Conservation (phyloP, 1,284 basidiomycete genomes). For the Fomes fomentarius region DNA sequence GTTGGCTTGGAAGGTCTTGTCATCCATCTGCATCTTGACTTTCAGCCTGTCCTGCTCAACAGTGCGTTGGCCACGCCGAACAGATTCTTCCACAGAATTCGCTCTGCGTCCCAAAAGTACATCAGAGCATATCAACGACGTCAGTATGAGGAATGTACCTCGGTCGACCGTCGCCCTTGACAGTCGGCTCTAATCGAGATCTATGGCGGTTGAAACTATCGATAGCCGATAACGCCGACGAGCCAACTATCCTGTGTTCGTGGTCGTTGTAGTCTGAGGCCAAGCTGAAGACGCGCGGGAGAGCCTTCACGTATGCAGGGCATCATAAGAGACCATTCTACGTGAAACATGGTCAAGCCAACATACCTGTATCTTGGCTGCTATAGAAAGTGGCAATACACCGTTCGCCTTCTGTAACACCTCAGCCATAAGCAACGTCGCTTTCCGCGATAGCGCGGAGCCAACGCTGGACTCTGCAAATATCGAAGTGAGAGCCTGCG, state of each 20-base stretch:
- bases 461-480: slow-evolving; percentile 78
- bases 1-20: slow-evolving; percentile 82
- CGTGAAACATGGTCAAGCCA: not conserved
- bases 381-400: slow-evolving; percentile 83
- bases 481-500: slow-evolving; percentile 81
- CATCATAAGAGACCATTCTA: not conserved
- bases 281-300: slow-evolving; percentile 86
- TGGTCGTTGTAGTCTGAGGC: slow-evolving; percentile 78
- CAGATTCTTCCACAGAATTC: slow-evolving; percentile 85
- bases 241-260: slow-evolving; percentile 82
- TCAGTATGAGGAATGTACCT: no score
- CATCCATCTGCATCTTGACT: slow-evolving; percentile 91
- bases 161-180: slow-evolving; percentile 57
- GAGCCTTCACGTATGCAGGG: slow-evolving; percentile 59
- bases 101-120: slow-evolving; percentile 63
- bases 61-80: slow-evolving; percentile 87
- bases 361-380: slow-evolving; percentile 81
- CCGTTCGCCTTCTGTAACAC: slow-evolving; percentile 88
- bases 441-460: slow-evolving; percentile 79
- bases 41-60: slow-evolving; percentile 91
- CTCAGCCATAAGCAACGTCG: slow-evolving; percentile 92
- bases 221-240: slow-evolving; percentile 85
- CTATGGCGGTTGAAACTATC: slow-evolving; percentile 91
- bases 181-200: slow-evolving; percentile 60
- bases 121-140: no score